These are phyloP conservation scores for Colletotrichum musae DNA, from an alignment of 2,329 filamentous ascomycete genomes.

Conservation along the genomic window DNA sequence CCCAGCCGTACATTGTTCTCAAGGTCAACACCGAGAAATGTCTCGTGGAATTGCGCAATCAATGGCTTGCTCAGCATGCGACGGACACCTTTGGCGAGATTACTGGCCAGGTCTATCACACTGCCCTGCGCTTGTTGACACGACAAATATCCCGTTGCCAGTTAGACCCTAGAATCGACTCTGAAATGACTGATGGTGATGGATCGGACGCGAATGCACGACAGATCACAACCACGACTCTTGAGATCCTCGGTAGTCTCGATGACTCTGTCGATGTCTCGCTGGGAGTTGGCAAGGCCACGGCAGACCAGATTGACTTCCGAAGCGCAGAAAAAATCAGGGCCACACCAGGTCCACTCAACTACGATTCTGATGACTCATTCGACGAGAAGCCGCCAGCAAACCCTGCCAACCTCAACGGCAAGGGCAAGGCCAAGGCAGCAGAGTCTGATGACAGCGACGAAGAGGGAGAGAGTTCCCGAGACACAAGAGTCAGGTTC, in stretches of 20 bases:
- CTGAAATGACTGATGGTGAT: constrained; percentile 54
- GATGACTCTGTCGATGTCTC: constrained; percentile 67
- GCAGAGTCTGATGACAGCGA: constrained; percentile 50
- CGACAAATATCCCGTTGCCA: constrained; percentile 78
- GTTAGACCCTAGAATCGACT: constrained; percentile 66
- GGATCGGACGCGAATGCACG: constrained; percentile 43
- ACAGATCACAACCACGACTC: constrained; percentile 62
- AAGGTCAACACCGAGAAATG: constrained; percentile 90
- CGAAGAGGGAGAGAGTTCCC: constrained; percentile 43
- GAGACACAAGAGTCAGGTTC: constrained; percentile 65
- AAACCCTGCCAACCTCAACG: constrained; percentile 45
- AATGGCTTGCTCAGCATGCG: constrained; percentile 80
- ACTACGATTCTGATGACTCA: constrained; percentile 53
- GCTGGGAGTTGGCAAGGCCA: constrained; percentile 70
- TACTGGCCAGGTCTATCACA: constrained; percentile 84
- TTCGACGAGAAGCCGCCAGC: constrained; percentile 49
- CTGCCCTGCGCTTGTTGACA: constrained; percentile 80
- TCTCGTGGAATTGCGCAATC: constrained; percentile 84
- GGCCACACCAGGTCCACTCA: constrained; percentile 45
- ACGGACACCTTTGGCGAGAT: constrained; percentile 78
- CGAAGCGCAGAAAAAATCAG: constrained; percentile 65
- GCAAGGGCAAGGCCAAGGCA: constrained; percentile 54
- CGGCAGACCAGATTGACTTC: constrained; percentile 61
- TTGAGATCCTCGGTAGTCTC: constrained; percentile 70
- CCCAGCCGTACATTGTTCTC: constrained; percentile 79